Evolutionary conservation across 345 rosid genomes (phyloP).

Genomic region (Eucalyptus cloeziana): DNA sequence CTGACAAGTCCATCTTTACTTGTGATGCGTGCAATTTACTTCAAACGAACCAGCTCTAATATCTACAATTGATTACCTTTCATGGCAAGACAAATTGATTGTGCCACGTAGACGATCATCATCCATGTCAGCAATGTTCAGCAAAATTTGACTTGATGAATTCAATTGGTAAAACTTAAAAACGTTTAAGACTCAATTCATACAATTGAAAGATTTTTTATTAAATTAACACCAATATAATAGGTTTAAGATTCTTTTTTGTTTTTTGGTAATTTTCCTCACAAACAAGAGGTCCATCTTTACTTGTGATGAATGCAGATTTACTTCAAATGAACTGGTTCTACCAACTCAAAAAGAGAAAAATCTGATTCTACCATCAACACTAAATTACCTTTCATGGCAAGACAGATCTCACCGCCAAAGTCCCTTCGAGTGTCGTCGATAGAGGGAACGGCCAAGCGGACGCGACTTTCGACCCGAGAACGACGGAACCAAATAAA

Average conservation of each 20-base stretch:
- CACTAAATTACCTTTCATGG: background rate
- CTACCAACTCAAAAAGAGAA: background rate
- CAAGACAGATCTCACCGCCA: background rate
- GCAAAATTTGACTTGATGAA: no score
- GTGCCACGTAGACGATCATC: background rate
- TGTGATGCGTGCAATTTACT: background rate
- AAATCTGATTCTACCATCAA: rapidly evolving
- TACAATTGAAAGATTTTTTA: rapidly evolving
- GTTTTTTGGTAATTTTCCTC: background rate
- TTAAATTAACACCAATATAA: no score
- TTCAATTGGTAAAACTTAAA: no score
- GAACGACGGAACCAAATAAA: background rate
- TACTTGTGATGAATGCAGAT: background rate
- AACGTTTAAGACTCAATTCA: rapidly evolving
- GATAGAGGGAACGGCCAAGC: background rate
- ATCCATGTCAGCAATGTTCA: background rate
- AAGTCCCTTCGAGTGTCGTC: background rate
- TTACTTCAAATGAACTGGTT: background rate
- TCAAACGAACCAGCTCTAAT: background rate
- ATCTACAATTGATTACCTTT: background rate
- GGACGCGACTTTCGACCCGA: background rate
- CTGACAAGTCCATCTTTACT: background rate
- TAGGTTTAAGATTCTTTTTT: no score
- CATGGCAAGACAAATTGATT: background rate
- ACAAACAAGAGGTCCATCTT: background rate